phyloP scores from a whole-genome alignment of 2,329 filamentous ascomycete species.

The Ilyonectria mors-panacis region DNA sequence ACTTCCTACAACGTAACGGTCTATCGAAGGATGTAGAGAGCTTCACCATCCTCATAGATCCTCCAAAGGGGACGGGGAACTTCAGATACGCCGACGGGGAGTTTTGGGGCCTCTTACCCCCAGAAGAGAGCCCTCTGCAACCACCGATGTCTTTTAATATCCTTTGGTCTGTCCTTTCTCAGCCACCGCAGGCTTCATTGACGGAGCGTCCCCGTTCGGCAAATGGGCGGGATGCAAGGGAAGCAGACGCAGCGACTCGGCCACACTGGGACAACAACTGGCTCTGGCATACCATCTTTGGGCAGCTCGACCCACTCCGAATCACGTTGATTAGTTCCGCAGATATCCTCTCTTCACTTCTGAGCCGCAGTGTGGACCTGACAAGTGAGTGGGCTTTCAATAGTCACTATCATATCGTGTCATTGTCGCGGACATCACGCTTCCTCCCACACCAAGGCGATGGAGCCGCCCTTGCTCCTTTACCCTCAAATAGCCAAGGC shows the following conservation, averaged over 20 bases:
- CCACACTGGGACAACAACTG: conserved; percentile 55
- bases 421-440: conserved; percentile 54
- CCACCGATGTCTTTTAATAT: conserved; percentile 42
- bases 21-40: conserved; percentile 59
- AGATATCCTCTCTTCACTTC: conserved; percentile 71
- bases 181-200: conserved; percentile 17
- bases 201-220: conserved; percentile 2
- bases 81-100: conserved; percentile 46
- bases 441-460: background rate
- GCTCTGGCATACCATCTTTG: conserved; percentile 72
- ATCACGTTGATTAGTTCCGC: conserved; percentile 75
- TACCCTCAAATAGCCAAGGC: conserved; percentile 33
- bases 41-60: conserved; percentile 59
- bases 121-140: conserved; percentile 32
- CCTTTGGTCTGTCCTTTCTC: conserved; percentile 44
- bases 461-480: background rate
- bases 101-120: conserved; percentile 51
- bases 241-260: conserved; percentile 41
- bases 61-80: conserved; percentile 44
- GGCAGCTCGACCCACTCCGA: conserved; percentile 65
- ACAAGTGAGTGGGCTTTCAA: conserved; percentile 76
- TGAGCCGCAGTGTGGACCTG: conserved; percentile 70
- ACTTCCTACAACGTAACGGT: conserved; percentile 55
- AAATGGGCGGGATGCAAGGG: conserved; percentile 1
- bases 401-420: conserved; percentile 74